Conservation (phyloP, 2,329 filamentous ascomycete genomes). For the Exophiala aquamarina region DNA sequence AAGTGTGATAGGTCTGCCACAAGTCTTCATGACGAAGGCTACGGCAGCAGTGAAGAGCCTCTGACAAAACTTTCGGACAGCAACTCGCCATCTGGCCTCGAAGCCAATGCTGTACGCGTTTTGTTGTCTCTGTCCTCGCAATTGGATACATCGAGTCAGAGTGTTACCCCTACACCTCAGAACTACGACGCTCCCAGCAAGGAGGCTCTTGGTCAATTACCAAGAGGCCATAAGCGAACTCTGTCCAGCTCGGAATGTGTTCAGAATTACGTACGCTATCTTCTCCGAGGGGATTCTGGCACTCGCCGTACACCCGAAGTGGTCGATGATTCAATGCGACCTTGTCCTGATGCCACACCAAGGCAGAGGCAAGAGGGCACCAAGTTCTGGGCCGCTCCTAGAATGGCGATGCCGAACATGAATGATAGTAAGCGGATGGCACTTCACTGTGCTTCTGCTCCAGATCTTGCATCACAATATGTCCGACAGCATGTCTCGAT, state of each 20-base stretch:
- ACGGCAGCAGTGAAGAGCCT: slow-evolving; percentile 15
- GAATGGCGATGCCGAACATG: slow-evolving; percentile 13
- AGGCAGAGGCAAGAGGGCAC: slow-evolving; percentile 16
- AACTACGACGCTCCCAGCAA: slow-evolving; percentile 6
- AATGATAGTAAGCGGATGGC: slow-evolving; percentile 20
- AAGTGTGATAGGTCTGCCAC: background rate
- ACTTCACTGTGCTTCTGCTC: slow-evolving; percentile 20
- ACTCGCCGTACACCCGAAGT: slow-evolving; percentile 4
- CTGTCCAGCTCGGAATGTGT: slow-evolving; percentile 19
- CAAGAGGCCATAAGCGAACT: slow-evolving; percentile 23
- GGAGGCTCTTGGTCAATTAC: background rate
- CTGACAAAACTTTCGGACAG: background rate
- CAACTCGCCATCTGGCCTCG: slow-evolving; percentile 9
- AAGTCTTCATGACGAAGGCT: slow-evolving; percentile 12
- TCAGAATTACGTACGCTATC: slow-evolving; percentile 14
- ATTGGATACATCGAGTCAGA: slow-evolving; percentile 20
- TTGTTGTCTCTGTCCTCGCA: slow-evolving; percentile 19
- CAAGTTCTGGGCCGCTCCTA: slow-evolving; percentile 11
- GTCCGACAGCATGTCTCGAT: slow-evolving; percentile 4
- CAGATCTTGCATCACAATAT: slow-evolving; percentile 14
- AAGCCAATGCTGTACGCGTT: slow-evolving; percentile 16
- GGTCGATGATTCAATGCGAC: slow-evolving; percentile 13
- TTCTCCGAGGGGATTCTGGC: slow-evolving; percentile 1
- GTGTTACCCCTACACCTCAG: slow-evolving; percentile 21
- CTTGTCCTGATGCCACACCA: slow-evolving; percentile 9